These are phyloP conservation scores for Podospora tetraspora DNA, from an alignment of 495 filamentous ascomycete species.

Conservation along the genomic window DNA sequence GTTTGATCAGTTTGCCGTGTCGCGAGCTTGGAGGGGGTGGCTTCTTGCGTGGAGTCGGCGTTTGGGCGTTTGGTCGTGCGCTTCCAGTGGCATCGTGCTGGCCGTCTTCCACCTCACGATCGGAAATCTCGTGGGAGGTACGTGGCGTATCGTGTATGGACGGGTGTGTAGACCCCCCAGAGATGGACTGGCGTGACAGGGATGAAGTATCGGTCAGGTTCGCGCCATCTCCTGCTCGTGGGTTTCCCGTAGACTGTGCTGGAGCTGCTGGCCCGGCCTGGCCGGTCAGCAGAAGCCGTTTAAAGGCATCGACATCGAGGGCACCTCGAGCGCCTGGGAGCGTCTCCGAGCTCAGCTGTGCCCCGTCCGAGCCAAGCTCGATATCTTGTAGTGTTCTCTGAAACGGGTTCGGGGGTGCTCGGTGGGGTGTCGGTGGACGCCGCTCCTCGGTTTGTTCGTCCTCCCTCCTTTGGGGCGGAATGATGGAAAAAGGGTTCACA, in stretches of 20 bases:
- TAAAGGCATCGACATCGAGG: constrained; percentile 59
- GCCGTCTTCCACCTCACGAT: constrained; percentile 38
- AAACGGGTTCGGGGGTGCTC: constrained; percentile 47
- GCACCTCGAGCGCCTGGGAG: constrained; percentile 31
- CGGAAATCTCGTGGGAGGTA: constrained; percentile 43
- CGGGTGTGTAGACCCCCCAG: constrained; percentile 25
- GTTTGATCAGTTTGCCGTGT: constrained; percentile 63
- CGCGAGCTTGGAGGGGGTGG: constrained; percentile 57
- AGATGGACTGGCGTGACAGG: constrained; percentile 43
- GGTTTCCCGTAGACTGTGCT: constrained; percentile 3
- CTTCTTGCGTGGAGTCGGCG: constrained; percentile 31
- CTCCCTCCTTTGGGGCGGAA: neutral
- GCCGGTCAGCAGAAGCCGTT: constrained; percentile 56
- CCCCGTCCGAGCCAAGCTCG: constrained; percentile 27
- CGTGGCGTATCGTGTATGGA: constrained; percentile 40
- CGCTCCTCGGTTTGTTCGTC: constrained; percentile 1
- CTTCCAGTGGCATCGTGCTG: constrained; percentile 22
- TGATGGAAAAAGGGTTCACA: constrained; percentile 27
- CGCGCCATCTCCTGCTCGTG: constrained; percentile 33
- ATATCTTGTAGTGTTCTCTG: constrained; percentile 43
- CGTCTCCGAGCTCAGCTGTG: constrained; percentile 15
- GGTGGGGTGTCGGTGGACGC: constrained; percentile 5
- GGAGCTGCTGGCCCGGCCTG: constrained; percentile 33
- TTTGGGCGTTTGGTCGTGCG: constrained; percentile 38
- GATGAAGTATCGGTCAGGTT: constrained; percentile 46